Evolutionary conservation across 2,329 filamentous ascomycete genomes (phyloP), one percentile per base, ranked within the genome.

Genomic region (Didymosphaeria variabile): DNA sequence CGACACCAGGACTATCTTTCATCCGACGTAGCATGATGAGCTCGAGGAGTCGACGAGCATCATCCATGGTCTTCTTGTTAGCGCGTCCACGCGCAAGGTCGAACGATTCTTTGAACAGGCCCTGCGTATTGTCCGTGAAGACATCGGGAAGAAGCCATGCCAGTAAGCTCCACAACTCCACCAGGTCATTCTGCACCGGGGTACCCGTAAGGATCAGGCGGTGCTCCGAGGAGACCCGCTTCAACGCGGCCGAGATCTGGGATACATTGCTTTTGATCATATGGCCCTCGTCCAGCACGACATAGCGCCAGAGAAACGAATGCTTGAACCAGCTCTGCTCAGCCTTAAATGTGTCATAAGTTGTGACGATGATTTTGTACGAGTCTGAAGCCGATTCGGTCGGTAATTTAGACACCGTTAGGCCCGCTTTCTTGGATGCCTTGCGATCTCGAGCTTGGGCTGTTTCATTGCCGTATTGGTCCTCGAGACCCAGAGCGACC

Each of bases 291-390:
- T 99, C 95, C 64, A 99, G 94, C 68, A 99, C 97, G 91, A 98
- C 97, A 81, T 99, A 96, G 71, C 97, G 91, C 95, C 95, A 99
- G 79, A 97, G 96, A 79, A 99, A 87, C 0, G 82, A 93, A 82
- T 97, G 97, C 84, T 92, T 96, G 42, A 99, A 85, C 72, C 98
- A 86, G 0, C 93, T 92, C 38, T 94, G 89, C 75, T 99, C 95
- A 79, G 97, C 97, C 84, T 97, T 97, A 80, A 99, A 96, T 78
- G 97, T 97, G 77, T 99, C 95, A 81, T 99, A 99, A 0, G 95
- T 99, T 0, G 95, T 99, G 60, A 99, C 86, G 7, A 99, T 84
- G 59, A 99, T 74, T 67, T 82, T 81, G 65, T 78, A 76, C 2
- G 68, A 60, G 38, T 66, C 63, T 12, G 66, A 63, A 7, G 69